phyloP scores from a whole-genome alignment of 139 green algal species.

The Monoraphidium neglectum region DNA sequence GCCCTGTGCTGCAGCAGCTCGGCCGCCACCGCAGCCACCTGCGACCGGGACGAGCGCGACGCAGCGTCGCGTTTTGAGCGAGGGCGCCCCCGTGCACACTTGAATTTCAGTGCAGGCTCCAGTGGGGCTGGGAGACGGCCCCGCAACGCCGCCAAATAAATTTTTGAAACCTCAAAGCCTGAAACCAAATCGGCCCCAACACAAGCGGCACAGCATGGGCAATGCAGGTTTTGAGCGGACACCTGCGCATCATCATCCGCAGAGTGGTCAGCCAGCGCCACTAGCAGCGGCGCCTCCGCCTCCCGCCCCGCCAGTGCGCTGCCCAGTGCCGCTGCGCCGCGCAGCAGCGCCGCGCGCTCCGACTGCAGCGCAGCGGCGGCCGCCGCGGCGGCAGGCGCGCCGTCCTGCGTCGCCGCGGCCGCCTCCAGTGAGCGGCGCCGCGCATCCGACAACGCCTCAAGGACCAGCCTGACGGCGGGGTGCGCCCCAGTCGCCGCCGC shows the following conservation, averaged over 20 bases:
- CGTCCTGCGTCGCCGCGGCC: no score
- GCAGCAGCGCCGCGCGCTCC: neutral
- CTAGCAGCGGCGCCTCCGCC: neutral
- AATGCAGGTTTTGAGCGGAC: neutral
- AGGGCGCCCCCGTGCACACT: no score
- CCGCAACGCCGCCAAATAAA: neutral
- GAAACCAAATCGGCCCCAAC: no score
- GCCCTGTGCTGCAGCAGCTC: constrained; percentile 20
- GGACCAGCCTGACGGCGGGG: neutral
- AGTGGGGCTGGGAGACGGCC: neutral
- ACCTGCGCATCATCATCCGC: neutral
- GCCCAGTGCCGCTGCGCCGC: neutral
- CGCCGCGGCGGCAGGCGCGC: no score
- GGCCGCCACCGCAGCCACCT: neutral
- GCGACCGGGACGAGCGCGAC: no score
- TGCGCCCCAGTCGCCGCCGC: neutral
- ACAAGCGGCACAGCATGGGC: neutral
- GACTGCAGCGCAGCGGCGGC: no score
- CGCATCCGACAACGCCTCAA: neutral
- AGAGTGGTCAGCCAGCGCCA: neutral
- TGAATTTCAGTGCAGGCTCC: no score
- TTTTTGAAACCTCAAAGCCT: neutral
- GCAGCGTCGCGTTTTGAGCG: no score
- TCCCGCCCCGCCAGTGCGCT: neutral
- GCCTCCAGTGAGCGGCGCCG: no score